These are phyloP conservation scores for Tulasnella sp. DNA, from an alignment of 768 basidiomycete species.

Conservation along the genomic window DNA sequence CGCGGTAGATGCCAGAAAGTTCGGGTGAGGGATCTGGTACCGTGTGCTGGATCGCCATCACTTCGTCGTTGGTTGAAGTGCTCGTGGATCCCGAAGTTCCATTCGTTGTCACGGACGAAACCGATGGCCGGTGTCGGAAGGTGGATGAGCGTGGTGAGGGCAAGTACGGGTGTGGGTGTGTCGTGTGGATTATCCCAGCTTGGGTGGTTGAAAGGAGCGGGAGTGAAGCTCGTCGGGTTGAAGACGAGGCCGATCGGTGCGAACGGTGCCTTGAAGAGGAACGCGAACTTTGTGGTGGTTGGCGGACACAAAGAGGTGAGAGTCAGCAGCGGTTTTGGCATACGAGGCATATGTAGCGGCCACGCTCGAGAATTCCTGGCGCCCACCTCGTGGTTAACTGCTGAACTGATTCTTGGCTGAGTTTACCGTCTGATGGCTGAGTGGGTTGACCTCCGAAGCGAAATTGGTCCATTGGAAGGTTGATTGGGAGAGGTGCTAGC, in stretches of 20 bases:
- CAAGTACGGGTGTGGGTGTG: not conserved
- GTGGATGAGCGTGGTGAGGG: not conserved
- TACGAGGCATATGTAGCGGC: not conserved
- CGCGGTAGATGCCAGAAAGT: slow-evolving; percentile 7
- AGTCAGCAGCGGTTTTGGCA: not conserved
- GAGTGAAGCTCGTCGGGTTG: slow-evolving; percentile 5
- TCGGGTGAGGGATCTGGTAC: not conserved
- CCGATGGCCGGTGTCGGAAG: slow-evolving; percentile 6
- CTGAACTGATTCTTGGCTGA: not conserved
- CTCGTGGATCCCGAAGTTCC: slow-evolving; percentile 6
- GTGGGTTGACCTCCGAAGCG: not conserved
- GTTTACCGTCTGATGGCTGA: not conserved
- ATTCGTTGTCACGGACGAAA: slow-evolving; percentile 5
- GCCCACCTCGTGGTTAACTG: slow-evolving; percentile 1
- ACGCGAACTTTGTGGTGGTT: not conserved
- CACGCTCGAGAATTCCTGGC: not conserved
- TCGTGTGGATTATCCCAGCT: not conserved
- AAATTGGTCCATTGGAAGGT: not conserved
- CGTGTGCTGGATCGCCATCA: not conserved
- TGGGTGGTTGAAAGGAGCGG: not conserved
- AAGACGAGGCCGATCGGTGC: not conserved
- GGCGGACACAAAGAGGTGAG: not conserved
- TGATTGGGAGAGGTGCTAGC: not conserved
- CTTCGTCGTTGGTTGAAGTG: slow-evolving; percentile 3
- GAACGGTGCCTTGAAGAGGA: not conserved